Percentiles rank a stretch among this genome's conserved stretches.
phyloP scores from a whole-genome alignment of 768 basidiomycete species.

The Trametes cingulata region DNA sequence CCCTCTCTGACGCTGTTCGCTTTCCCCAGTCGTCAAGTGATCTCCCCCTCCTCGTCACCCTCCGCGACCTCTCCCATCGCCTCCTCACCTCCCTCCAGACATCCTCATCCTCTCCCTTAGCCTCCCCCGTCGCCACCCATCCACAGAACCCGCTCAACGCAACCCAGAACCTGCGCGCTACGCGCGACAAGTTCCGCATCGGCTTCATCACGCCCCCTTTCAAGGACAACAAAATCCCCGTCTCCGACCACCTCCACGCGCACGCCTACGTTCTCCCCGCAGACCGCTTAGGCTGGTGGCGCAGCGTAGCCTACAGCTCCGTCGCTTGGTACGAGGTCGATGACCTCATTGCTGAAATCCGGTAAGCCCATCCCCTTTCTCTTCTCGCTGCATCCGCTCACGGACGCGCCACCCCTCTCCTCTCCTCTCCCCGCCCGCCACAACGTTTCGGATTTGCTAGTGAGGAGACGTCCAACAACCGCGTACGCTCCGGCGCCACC shows the following conservation, averaged over 20 bases:
- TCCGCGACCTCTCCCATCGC: conserved; percentile 58
- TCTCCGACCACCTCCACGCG: conserved; percentile 76
- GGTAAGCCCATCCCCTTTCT: conserved; percentile 44
- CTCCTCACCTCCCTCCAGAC: conserved; percentile 52
- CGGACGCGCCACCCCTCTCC: background rate
- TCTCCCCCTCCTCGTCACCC: conserved; percentile 65
- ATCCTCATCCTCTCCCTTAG: conserved; percentile 16
- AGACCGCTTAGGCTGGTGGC: conserved; percentile 73
- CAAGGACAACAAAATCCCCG: conserved; percentile 74
- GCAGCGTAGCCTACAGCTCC: conserved; percentile 63
- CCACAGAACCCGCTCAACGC: conserved; percentile 13
- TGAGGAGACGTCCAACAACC: conserved; percentile 80
- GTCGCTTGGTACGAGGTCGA: conserved; percentile 77
- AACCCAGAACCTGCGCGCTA: conserved; percentile 14
- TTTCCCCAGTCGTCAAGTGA: conserved; percentile 65
- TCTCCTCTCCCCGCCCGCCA: background rate
- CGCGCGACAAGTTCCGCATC: conserved; percentile 48
- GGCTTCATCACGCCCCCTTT: conserved; percentile 82
- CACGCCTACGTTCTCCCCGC: conserved; percentile 71
- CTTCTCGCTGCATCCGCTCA: background rate
- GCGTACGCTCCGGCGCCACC: conserved; percentile 67
- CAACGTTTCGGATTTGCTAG: conserved; percentile 36
- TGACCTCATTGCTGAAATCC: conserved; percentile 79
- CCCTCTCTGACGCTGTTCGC: background rate
- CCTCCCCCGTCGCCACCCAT: conserved; percentile 31